These are phyloP conservation scores for Fusarium dimerum DNA, from an alignment of 2,329 filamentous ascomycete species.

Conservation along the genomic window DNA sequence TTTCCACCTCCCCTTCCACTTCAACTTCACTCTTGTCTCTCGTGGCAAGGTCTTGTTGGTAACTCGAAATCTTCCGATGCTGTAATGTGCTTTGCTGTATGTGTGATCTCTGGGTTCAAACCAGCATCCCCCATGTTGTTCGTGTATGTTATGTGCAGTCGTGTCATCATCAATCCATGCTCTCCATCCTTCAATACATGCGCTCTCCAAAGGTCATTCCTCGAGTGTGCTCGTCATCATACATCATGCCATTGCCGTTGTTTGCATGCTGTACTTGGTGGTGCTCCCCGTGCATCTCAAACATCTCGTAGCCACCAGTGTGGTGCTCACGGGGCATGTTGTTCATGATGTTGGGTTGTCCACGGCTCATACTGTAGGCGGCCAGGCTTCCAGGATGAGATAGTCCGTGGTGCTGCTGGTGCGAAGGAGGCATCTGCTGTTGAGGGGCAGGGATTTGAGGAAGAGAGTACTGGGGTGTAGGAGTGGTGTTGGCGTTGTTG, in stretches of 20 bases:
- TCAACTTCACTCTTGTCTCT: too few species aligned
- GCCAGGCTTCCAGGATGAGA: constrained; percentile 32
- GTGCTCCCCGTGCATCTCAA: constrained; percentile 45
- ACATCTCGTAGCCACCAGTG: constrained; percentile 43
- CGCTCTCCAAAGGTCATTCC: constrained; percentile 46
- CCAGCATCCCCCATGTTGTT: not conserved
- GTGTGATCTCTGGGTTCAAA: not conserved
- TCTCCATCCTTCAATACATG: constrained; percentile 40
- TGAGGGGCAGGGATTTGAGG: constrained; percentile 26
- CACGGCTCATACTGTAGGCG: constrained; percentile 36
- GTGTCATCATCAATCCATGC: not conserved
- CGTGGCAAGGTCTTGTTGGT: too few species aligned
- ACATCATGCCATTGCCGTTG: constrained; percentile 36
- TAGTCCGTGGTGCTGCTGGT: constrained; percentile 26
- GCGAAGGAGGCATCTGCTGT: constrained; percentile 16
- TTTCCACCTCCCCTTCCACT: too few species aligned
- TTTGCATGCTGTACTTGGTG: constrained; percentile 21
- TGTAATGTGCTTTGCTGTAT: constrained; percentile 5
- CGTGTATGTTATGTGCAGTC: constrained; percentile 2
- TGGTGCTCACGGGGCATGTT: constrained; percentile 35
- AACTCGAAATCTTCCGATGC: not conserved
- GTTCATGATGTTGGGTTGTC: constrained; percentile 27
- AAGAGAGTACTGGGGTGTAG: constrained; percentile 26
- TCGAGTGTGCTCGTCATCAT: constrained; percentile 46
- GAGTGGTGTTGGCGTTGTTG: too few species aligned